Base-by-base conservation (phyloP, 768 basidiomycete species). In the Tremella fuciformis region DNA sequence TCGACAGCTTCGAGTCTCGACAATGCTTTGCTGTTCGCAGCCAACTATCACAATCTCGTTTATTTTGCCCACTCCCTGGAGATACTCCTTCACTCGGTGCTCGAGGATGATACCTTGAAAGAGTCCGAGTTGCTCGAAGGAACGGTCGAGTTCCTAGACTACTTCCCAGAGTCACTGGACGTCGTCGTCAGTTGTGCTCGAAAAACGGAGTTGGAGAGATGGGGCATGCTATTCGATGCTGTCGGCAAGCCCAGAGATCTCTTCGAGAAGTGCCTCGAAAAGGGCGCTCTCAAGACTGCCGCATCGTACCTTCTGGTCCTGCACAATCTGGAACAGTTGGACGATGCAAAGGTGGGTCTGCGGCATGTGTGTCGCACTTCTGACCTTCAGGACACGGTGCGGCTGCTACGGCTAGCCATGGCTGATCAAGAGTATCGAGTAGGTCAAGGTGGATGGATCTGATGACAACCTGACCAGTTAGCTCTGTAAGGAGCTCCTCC, bases 111-210 rank as follows among this genome's bases (percentile, higher is more conserved):
- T 67, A 80, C 83, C 1, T 40, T 25, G 19, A 39, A n/a, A 16
- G 21, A 44, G 34, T 6, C 9, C 37, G 9, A 25, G 15, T 22
- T 48, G 15, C 77, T 97, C 26, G 81, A 86, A 0, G 79, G 81
- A 1, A 86, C 88, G 8, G 81, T 98, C 61, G 88, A 91, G 62
- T 97, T 99, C 70, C 79, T 99, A 63, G 96, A 99, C 70, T 85
- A 97, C 73, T 98, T 98, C 71, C 89, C 93, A 60, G 88, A 84
- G 53, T 83, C 88, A 6, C 78, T 97, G 56, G 91, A 97, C 58
- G 92, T 98, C 7, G 89, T 98, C 13, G 93, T 97, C 9, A 87
- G 89, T 4, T 97, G 94, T 68, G 94, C 96, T 18, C 82, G 96
- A 53, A 99, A 99, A 80, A 97, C 91, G 6, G 96, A 99, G 77